A percentile compares a stretch with the other conserved stretches of the same genome.
phyloP scores from a whole-genome alignment of 176 grass and related monocot genomes.

The Puccinellia tenuiflora region DNA sequence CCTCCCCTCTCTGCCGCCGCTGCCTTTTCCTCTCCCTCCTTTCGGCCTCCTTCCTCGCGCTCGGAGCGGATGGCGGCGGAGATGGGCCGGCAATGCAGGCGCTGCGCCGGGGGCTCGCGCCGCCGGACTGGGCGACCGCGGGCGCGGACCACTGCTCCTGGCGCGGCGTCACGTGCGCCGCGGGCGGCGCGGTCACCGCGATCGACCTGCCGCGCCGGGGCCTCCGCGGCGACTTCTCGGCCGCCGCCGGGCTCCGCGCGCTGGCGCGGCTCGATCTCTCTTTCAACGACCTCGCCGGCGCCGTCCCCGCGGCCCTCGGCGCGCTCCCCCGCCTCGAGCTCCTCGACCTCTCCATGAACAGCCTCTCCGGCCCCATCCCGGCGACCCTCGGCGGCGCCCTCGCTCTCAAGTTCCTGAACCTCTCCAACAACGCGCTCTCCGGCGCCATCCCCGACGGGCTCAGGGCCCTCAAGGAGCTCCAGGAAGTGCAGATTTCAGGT shows the following conservation, averaged over 20 bases:
- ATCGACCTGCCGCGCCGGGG: constrained; percentile 61
- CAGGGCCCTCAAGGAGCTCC: constrained; percentile 18
- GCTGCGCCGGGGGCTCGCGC: constrained; percentile 50
- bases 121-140: constrained; percentile 43
- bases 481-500: constrained; percentile 70
- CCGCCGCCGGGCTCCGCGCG: constrained; percentile 22
- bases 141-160: constrained; percentile 53
- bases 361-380: constrained; percentile 48
- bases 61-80: background rate
- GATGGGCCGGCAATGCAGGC: constrained; percentile 46
- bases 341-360: constrained; percentile 82
- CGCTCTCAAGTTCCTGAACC: constrained; percentile 58
- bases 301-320: constrained; percentile 39
- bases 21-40: constrained; percentile 4
- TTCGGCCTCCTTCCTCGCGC: background rate
- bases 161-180: constrained; percentile 69
- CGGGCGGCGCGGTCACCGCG: constrained; percentile 33
- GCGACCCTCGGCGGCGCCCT: constrained; percentile 21
- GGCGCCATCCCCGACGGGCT: constrained; percentile 48
- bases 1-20: background rate
- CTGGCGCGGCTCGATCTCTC: constrained; percentile 69
- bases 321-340: constrained; percentile 39
- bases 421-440: constrained; percentile 72
- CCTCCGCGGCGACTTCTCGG: constrained; percentile 58
- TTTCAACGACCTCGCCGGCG: constrained; percentile 50